phyloP scores from a whole-genome alignment of 106 monocot species.

The Dendrobium huoshanense region DNA sequence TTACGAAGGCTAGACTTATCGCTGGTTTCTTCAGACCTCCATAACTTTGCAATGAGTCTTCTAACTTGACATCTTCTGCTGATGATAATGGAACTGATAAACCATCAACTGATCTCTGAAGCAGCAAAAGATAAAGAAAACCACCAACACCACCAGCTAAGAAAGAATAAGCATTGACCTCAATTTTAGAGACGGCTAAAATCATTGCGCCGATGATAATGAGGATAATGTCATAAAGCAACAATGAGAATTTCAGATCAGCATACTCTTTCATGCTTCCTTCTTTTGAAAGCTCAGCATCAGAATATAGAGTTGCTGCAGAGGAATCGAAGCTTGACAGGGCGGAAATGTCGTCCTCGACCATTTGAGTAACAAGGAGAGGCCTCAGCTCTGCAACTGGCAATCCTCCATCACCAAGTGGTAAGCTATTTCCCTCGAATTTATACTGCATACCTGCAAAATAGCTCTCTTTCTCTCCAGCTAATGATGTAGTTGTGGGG shows the following conservation, averaged over 20 bases:
- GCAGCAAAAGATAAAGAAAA: constrained; percentile 43
- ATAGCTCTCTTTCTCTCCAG: no score
- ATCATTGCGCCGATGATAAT: constrained; percentile 26
- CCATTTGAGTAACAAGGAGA: constrained; percentile 16
- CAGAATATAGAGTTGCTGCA: constrained; percentile 3
- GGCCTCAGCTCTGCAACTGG: constrained; percentile 56
- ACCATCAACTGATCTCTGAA: constrained; percentile 67
- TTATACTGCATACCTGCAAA: constrained; percentile 37
- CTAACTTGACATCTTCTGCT: background rate
- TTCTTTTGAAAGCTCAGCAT: constrained; percentile 26
- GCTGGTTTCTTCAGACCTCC: constrained; percentile 34
- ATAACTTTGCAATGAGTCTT: background rate
- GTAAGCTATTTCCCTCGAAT: constrained; percentile 47
- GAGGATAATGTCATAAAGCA: constrained; percentile 57
- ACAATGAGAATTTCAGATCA: constrained; percentile 75
- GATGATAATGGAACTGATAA: constrained; percentile 15
- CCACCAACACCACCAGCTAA: constrained; percentile 47
- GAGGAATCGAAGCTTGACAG: constrained; percentile 8
- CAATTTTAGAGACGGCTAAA: constrained; percentile 18
- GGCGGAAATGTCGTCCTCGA: no score
- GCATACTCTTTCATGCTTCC: constrained; percentile 75
- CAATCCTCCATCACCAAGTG: constrained; percentile 53
- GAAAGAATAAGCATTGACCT: constrained; percentile 37
- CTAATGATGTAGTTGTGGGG: background rate
- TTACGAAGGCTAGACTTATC: constrained; percentile 26